phyloP scores from a whole-genome alignment of 805 yeast genomes.

The Candida insectalens region DNA sequence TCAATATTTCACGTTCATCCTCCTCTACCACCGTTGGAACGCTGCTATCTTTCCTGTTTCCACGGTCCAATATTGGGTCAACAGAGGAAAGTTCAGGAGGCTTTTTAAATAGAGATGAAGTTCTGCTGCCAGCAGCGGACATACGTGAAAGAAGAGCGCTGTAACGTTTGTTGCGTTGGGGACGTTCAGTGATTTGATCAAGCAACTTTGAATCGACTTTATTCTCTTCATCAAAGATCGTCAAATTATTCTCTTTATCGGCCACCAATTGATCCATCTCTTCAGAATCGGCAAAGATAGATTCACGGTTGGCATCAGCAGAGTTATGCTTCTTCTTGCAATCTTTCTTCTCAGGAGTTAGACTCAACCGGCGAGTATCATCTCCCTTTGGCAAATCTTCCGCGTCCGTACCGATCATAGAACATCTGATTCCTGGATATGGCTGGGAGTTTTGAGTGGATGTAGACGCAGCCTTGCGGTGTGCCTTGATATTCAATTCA shows the following conservation, averaged over 20 bases:
- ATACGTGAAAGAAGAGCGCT: background rate
- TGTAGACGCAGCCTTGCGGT: slow-evolving; percentile 19
- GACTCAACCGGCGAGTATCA: slow-evolving; percentile 11
- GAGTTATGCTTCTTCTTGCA: slow-evolving; percentile 1
- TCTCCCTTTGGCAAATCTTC: slow-evolving; percentile 17
- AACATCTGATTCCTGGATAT: slow-evolving; percentile 15
- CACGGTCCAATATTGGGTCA: too few species aligned
- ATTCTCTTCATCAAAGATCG: slow-evolving; percentile 8
- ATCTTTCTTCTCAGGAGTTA: slow-evolving; percentile 18
- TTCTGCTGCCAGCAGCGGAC: slow-evolving; percentile 4
- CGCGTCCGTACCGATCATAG: slow-evolving; percentile 18
- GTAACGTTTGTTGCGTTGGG: background rate
- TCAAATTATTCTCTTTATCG: slow-evolving; percentile 2
- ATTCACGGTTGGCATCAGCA: slow-evolving; percentile 5
- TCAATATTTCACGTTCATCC: background rate
- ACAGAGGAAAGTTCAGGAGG: slow-evolving; percentile 1
- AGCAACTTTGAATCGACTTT: slow-evolving; percentile 3
- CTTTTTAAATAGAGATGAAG: slow-evolving; percentile 7
- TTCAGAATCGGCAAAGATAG: slow-evolving; percentile 21
- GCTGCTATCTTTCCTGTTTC: too few species aligned
- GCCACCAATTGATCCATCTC: slow-evolving; percentile 5
- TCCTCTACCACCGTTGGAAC: background rate
- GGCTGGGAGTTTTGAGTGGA: slow-evolving; percentile 11
- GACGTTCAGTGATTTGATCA: background rate
- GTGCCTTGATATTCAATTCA: slow-evolving; percentile 14